A percentile compares a stretch with the other conserved stretches of the same genome.
Evolutionary conservation across 352 stramenopile species (phyloP).

Genomic region (Globisporangium echinulatum): DNA sequence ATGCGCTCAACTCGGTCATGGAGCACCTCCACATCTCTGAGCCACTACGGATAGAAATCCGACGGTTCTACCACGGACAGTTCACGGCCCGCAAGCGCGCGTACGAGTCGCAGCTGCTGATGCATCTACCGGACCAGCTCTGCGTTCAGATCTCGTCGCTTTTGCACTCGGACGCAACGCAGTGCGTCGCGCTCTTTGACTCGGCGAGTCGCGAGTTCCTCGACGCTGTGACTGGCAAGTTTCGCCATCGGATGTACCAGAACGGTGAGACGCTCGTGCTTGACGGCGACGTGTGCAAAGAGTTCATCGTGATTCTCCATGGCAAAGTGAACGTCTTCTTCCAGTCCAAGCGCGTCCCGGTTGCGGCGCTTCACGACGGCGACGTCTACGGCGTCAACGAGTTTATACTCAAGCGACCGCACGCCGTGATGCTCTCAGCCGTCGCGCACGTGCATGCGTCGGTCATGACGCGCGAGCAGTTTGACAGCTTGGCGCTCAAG

Average conservation of each 20-base stretch:
- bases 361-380: slow-evolving; percentile 50
- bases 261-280: slow-evolving; percentile 64
- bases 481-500: slow-evolving; percentile 55
- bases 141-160: slow-evolving; percentile 72
- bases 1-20: slow-evolving; percentile 56
- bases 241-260: slow-evolving; percentile 64
- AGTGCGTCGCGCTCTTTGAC: slow-evolving; percentile 52
- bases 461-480: slow-evolving; percentile 68
- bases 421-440: slow-evolving; percentile 41
- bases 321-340: slow-evolving; percentile 67
- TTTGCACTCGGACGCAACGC: slow-evolving; percentile 53
- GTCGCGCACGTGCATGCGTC: slow-evolving; percentile 50
- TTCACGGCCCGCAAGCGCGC: slow-evolving; percentile 49
- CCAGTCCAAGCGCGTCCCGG: slow-evolving; percentile 31
- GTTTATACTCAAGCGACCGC: slow-evolving; percentile 43
- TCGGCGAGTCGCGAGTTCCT: slow-evolving; percentile 58
- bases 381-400: slow-evolving; percentile 67
- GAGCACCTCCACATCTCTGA: slow-evolving; percentile 51
- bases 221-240: slow-evolving; percentile 76
- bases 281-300: slow-evolving; percentile 60
- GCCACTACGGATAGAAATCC: slow-evolving; percentile 48
- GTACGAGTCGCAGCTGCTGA: slow-evolving; percentile 67
- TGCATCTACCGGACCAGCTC: slow-evolving; percentile 60
- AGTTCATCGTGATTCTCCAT: slow-evolving; percentile 59
- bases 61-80: slow-evolving; percentile 67